Evolutionary conservation across 1,139 yeast species (phyloP).

Genomic region (Geotrichum klebahnii): DNA sequence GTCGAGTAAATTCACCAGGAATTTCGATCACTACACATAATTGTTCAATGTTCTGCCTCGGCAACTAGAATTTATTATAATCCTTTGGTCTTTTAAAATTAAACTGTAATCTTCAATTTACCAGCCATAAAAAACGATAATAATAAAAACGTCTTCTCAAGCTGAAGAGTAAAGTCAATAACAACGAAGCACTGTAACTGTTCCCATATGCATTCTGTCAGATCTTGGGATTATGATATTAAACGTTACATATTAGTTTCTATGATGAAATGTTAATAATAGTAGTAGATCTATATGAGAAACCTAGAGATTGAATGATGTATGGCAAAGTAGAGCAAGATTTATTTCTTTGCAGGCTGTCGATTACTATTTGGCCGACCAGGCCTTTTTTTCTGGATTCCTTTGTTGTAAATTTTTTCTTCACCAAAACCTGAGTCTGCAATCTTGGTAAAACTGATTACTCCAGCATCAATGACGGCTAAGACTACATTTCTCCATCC

Average conservation of each 20-base stretch:
- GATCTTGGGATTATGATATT: too few relatives aligned
- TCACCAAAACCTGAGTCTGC: conserved; percentile 54
- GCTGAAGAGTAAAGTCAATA: not conserved
- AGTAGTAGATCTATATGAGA: too few relatives aligned
- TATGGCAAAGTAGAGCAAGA: not conserved
- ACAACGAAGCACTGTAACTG: not conserved
- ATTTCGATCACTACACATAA: too few relatives aligned
- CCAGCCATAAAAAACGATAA: too few relatives aligned
- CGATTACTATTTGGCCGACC: too few relatives aligned
- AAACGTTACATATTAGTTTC: too few relatives aligned
- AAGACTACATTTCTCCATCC: conserved; percentile 56
- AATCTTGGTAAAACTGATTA: conserved; percentile 60
- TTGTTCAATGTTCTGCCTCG: too few relatives aligned
- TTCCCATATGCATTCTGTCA: too few relatives aligned
- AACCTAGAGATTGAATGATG: too few relatives aligned
- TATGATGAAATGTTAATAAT: too few relatives aligned
- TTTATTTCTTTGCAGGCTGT: not conserved
- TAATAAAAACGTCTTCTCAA: not conserved
- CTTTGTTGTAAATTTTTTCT: conserved; percentile 10
- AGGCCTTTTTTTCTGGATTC: not conserved
- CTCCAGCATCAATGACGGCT: conserved; percentile 69
- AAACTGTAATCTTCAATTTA: not conserved
- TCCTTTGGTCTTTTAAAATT: not conserved
- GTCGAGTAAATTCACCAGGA: too few relatives aligned
- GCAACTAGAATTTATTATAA: too few relatives aligned